A percentile compares a stretch with the other conserved stretches of the same genome.
phyloP scores from a whole-genome alignment of 139 green algal genomes.

The Auxenochlorella pyrenoidosa region DNA sequence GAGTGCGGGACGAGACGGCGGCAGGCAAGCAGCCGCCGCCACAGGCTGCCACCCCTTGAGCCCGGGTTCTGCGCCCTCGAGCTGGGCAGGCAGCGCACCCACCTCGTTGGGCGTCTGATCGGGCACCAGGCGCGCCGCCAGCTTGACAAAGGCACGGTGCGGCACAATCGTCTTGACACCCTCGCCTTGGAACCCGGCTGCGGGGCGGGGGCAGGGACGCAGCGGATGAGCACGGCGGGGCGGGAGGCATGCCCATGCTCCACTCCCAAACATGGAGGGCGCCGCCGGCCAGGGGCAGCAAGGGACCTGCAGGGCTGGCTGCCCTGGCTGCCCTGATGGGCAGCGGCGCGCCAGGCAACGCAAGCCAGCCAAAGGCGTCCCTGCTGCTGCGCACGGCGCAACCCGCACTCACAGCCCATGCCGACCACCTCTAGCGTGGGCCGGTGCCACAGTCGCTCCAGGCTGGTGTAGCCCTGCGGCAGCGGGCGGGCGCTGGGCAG shows the following conservation, averaged over 20 bases:
- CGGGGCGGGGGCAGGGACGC: neutral
- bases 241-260: too few relatives aligned
- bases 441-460: conserved; percentile 69
- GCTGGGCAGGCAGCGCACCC: neutral
- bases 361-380: too few relatives aligned
- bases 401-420: conserved; percentile 47
- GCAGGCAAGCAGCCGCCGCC: too few relatives aligned
- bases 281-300: too few relatives aligned
- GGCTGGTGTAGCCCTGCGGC: conserved; percentile 53
- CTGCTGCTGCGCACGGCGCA: neutral
- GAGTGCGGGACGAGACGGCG: too few relatives aligned
- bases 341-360: too few relatives aligned
- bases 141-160: conserved; percentile 61
- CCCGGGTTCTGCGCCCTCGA: too few relatives aligned
- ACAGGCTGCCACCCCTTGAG: too few relatives aligned
- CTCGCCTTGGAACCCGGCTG: conserved; percentile 44
- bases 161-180: conserved; percentile 84
- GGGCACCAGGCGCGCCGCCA: conserved; percentile 70
- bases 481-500: neutral
- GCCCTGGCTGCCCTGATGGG: too few relatives aligned
- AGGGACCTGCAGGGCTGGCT: neutral
- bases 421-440: conserved; percentile 80
- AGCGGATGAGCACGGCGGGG: too few relatives aligned
- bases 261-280: too few relatives aligned
- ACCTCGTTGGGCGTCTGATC: conserved; percentile 52